Percentiles rank a stretch among this genome's conserved stretches.
phyloP scores from a whole-genome alignment of 129 eudicot species.

The Silybum marianum region DNA sequence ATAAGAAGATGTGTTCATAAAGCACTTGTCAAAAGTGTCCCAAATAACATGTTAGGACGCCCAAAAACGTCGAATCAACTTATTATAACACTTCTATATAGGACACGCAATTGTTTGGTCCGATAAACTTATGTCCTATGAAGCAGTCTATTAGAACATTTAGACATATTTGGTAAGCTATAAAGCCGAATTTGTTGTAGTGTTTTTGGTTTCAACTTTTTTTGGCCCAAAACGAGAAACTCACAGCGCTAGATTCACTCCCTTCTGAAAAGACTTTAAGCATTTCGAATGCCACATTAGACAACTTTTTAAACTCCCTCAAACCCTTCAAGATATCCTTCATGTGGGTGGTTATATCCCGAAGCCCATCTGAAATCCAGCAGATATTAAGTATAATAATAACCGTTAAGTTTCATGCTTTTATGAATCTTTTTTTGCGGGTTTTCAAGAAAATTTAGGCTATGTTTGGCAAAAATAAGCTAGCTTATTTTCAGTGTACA shows the following conservation, averaged over 20 bases:
- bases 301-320: constrained; percentile 65
- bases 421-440: neutral
- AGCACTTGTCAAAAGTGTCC: neutral
- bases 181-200: neutral
- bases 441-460: neutral
- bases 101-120: neutral
- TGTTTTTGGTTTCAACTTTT: neutral
- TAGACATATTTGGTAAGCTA: neutral
- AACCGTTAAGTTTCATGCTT: neutral
- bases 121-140: neutral
- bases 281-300: constrained; percentile 67
- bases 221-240: constrained; percentile 25
- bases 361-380: constrained; percentile 62
- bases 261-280: constrained; percentile 71
- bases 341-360: constrained; percentile 49
- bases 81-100: neutral
- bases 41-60: neutral
- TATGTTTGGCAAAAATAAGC: no score
- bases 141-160: neutral
- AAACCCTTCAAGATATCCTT: constrained; percentile 77
- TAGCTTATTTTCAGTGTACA: no score
- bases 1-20: neutral
- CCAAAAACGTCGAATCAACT: neutral
- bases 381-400: neutral
- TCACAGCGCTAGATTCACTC: constrained; percentile 64